Percentiles rank a stretch among this genome's conserved stretches.
Conservation (phyloP, 768 basidiomycete genomes). For the Boletus rubescentipes region DNA sequence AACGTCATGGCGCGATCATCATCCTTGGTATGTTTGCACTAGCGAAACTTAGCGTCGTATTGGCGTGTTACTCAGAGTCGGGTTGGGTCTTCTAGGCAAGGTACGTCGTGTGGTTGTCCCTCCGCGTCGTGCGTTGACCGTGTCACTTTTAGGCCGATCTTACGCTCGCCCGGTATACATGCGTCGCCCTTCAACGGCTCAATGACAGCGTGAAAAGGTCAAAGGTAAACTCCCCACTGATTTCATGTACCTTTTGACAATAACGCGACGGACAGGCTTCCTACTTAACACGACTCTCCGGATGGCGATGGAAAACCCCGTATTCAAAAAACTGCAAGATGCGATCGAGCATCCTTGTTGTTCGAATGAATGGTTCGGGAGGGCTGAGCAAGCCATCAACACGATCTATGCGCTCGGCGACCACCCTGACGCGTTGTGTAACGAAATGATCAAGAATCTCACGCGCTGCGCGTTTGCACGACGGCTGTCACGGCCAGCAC, state of each 20-base stretch:
- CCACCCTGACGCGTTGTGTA: constrained; percentile 85
- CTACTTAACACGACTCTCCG: constrained; percentile 83
- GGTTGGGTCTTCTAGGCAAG: constrained; percentile 81
- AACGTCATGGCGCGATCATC: constrained; percentile 91
- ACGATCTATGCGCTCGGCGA: constrained; percentile 94
- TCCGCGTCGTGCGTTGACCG: not conserved
- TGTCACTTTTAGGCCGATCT: constrained; percentile 64
- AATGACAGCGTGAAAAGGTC: constrained; percentile 96
- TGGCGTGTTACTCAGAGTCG: constrained; percentile 77
- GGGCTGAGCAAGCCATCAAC: constrained; percentile 96
- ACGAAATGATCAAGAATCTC: constrained; percentile 76
- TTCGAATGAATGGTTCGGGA: constrained; percentile 94
- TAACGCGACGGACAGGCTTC: constrained; percentile 55
- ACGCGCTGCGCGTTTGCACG: constrained; percentile 65
- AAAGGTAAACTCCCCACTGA: constrained; percentile 58
- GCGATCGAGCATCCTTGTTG: constrained; percentile 78
- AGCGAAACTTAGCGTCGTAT: constrained; percentile 74
- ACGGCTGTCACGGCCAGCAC: constrained; percentile 14
- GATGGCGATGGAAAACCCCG: constrained; percentile 79
- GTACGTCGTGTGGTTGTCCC: constrained; percentile 39
- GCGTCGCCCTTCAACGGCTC: constrained; percentile 86
- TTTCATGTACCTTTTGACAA: not conserved
- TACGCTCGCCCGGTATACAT: constrained; percentile 89
- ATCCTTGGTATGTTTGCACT: constrained; percentile 96
- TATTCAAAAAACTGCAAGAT: constrained; percentile 82